Evolutionary conservation across 1,139 yeast species (phyloP).

Genomic region (Geotrichum carabidarum): DNA sequence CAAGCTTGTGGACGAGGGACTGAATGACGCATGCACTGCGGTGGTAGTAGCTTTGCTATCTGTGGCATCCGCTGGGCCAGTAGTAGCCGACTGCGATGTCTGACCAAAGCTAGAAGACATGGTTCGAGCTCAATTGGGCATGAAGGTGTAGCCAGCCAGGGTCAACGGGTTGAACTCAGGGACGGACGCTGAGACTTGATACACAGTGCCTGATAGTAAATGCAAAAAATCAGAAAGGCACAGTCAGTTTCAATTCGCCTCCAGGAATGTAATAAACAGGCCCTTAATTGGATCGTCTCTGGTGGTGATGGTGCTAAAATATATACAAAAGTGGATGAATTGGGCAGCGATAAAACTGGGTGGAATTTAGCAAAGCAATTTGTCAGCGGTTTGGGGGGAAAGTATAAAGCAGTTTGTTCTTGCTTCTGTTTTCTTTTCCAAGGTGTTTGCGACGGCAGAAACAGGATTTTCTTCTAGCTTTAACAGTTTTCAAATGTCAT

Average conservation of each 20-base stretch:
- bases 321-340: too few relatives aligned
- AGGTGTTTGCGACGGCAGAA: background rate
- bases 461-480: background rate
- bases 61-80: slow-evolving; percentile 1
- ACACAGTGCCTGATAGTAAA: too few relatives aligned
- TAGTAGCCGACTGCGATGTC: background rate
- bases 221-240: too few relatives aligned
- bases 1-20: slow-evolving; percentile 32
- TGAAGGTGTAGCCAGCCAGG: background rate
- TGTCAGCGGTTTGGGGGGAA: too few relatives aligned
- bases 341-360: too few relatives aligned
- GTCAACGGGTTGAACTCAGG: background rate
- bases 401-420: too few relatives aligned
- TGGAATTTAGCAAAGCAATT: too few relatives aligned
- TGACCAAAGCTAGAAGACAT: background rate
- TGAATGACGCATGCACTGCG: slow-evolving; percentile 33
- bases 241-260: too few relatives aligned
- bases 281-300: too few relatives aligned
- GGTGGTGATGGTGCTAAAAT: too few relatives aligned
- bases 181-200: too few relatives aligned
- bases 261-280: too few relatives aligned
- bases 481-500: background rate
- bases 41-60: slow-evolving; percentile 8
- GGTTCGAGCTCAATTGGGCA: background rate
- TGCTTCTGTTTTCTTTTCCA: background rate